Base-by-base conservation (phyloP, 331 rosid species). In the Telfairia occidentalis region DNA sequence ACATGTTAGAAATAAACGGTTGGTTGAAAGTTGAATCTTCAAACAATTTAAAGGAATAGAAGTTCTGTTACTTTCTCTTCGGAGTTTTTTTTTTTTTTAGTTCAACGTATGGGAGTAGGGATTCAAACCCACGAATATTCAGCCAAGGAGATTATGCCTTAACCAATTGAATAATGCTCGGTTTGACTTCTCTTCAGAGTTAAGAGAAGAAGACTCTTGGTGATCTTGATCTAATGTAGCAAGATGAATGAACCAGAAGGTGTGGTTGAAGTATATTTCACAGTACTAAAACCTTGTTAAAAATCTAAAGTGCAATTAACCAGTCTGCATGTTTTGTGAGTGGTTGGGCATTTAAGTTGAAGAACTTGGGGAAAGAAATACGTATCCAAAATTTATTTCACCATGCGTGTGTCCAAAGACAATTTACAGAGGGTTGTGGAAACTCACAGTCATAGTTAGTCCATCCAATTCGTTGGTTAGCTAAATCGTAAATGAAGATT, bases 391-490 rank as follows among this genome's bases (percentile, higher is more conserved):
- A 5, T 58, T 3, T 28, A 28, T 58, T 58, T 26, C 38, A 28
- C 4, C 28, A 26, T 58, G 2, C 13, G 7, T 5, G 59, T 58
- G 19, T 28, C 65, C 9, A 16, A 58, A 28, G 9, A 26, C 13
- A 1, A 10, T 49, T 60, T 29, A 11, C 10, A 40, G 2, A 78
- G 79, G 71, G 71, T 15, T 75, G 15, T 15, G 74, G 78, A 83
- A 80, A 89, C 99, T 92, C 85, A 95, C 99, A 95, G 86, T 95
- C 93, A 76, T 89, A 95, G 89, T 86, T 85, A 45, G 88, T 87
- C 99, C 99, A 95, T 80, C 99, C 99, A 57, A 95, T 87, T 74
- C 91, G 93, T 83, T 86, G 93, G 80, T 87, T 81, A 48, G 84
- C 96, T 79, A 95, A 78, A 89, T 95, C 99, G 60, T 95, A 95